Percentiles rank a stretch among this genome's conserved stretches.
Conservation (phyloP, 805 yeast species). For the Ogataea trehaloabstinens region DNA sequence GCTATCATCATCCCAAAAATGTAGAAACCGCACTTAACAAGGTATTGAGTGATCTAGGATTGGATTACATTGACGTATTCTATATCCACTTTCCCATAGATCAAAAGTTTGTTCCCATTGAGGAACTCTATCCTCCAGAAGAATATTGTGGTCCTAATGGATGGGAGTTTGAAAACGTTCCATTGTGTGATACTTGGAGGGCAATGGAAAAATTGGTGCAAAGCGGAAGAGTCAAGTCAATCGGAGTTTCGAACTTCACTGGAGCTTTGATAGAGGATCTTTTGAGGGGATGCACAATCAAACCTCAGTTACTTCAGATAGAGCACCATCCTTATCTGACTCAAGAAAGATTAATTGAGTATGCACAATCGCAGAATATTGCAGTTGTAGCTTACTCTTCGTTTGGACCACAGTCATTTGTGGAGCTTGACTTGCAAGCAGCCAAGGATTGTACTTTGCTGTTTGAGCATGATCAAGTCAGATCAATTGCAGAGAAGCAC, state of each 20-base stretch:
- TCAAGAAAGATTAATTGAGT: conserved; percentile 44
- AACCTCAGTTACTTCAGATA: conserved; percentile 50
- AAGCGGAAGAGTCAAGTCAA: conserved; percentile 46
- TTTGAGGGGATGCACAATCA: conserved; percentile 42
- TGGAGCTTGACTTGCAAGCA: no score
- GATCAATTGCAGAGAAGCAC: conserved; percentile 51
- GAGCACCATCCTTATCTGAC: conserved; percentile 51
- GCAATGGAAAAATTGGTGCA: conserved; percentile 57
- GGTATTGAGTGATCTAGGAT: no score
- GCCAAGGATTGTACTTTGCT: conserved; percentile 43
- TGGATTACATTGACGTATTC: no score
- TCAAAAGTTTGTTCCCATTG: no score
- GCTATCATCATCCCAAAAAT: no score
- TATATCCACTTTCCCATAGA: no score
- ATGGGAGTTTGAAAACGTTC: conserved; percentile 36
- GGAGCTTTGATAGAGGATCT: conserved; percentile 54
- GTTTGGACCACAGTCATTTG: no score
- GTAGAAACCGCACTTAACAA: no score
- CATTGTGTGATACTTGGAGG: conserved; percentile 49
- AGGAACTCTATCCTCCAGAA: no score
- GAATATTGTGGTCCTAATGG: no score
- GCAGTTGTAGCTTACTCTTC: conserved; percentile 64
- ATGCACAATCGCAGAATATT: conserved; percentile 43
- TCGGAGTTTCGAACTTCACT: conserved; percentile 75
- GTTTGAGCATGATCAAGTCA: no score